These are phyloP conservation scores for Zasmidium cellare DNA, from an alignment of 2,329 filamentous ascomycete species.

Conservation along the genomic window DNA sequence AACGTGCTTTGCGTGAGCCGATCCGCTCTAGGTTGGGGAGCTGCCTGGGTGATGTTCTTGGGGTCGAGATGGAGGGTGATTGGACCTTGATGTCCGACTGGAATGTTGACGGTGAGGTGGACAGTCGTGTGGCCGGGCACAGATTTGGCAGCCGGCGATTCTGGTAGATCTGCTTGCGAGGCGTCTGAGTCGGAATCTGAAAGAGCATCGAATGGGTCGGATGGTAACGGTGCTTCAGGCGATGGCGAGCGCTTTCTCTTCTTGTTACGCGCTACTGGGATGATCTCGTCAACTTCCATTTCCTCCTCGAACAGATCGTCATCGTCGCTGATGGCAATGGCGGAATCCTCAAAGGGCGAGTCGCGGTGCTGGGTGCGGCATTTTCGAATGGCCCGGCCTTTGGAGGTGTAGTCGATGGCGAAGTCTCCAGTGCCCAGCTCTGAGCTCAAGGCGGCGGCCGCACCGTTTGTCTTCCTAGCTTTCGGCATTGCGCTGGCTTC, in stretches of 20 bases:
- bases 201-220: constrained; percentile 17
- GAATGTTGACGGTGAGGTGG: constrained; percentile 48
- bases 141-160: constrained; percentile 1
- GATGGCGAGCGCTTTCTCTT: constrained; percentile 35
- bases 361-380: constrained; percentile 36
- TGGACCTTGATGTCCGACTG: constrained; percentile 47
- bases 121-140: constrained; percentile 27
- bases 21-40: constrained; percentile 6
- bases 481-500: constrained; percentile 15
- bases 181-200: constrained; percentile 17
- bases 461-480: constrained; percentile 18
- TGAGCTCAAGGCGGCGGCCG: constrained; percentile 16
- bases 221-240: constrained; percentile 19
- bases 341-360: constrained; percentile 44
- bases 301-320: constrained; percentile 36
- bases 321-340: constrained; percentile 36
- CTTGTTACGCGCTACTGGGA: constrained; percentile 22
- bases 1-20: constrained; percentile 16
- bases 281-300: constrained; percentile 33
- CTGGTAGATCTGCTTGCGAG: neutral
- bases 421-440: constrained; percentile 30
- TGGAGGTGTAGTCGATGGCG: constrained; percentile 40
- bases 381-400: constrained; percentile 45
- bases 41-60: constrained; percentile 10
- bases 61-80: constrained; percentile 44